A percentile compares a stretch with the other conserved stretches of the same genome.
These are phyloP conservation scores for Daedaleopsis sinensis DNA, from an alignment of 768 basidiomycete genomes.

Conservation along the genomic window DNA sequence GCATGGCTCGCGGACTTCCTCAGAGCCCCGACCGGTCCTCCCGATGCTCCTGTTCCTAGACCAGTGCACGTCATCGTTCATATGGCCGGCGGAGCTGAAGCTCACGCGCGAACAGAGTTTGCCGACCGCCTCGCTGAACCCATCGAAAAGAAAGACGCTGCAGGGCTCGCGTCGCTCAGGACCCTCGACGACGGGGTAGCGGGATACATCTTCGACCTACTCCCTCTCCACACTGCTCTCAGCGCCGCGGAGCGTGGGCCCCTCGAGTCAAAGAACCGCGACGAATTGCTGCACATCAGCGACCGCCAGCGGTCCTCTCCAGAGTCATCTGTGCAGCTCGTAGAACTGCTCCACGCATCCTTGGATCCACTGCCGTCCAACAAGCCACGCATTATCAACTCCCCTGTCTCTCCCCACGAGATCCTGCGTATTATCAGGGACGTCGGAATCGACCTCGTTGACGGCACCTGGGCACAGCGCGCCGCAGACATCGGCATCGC, in stretches of 20 bases:
- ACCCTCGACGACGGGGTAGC: conserved; percentile 68
- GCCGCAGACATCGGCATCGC: conserved; percentile 74
- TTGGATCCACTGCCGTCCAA: conserved; percentile 50
- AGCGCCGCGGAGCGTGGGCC: background rate
- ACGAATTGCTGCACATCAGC: conserved; percentile 9
- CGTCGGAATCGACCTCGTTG: conserved; percentile 78
- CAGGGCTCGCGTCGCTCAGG: conserved; percentile 50
- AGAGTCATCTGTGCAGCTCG: background rate
- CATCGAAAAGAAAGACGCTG: conserved; percentile 57
- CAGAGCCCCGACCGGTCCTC: conserved; percentile 25
- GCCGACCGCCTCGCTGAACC: conserved; percentile 57
- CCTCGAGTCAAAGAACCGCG: background rate
- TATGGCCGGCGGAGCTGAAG: conserved; percentile 63
- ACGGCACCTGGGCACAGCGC: conserved; percentile 69
- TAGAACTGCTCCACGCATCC: conserved; percentile 59
- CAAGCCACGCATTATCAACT: conserved; percentile 69
- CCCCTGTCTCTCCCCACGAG: conserved; percentile 67
- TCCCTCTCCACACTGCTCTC: conserved; percentile 41
- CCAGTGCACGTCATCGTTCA: conserved; percentile 60
- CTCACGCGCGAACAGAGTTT: conserved; percentile 66
- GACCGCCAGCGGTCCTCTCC: conserved; percentile 17
- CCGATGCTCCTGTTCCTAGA: conserved; percentile 25
- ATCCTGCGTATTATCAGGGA: conserved; percentile 65
- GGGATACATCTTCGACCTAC: conserved; percentile 76
- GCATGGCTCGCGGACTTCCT: conserved; percentile 67